Evolutionary conservation across 495 filamentous ascomycete species (phyloP), one percentile per base, ranked within the genome.

Genomic region (Tuber melanosporum): DNA sequence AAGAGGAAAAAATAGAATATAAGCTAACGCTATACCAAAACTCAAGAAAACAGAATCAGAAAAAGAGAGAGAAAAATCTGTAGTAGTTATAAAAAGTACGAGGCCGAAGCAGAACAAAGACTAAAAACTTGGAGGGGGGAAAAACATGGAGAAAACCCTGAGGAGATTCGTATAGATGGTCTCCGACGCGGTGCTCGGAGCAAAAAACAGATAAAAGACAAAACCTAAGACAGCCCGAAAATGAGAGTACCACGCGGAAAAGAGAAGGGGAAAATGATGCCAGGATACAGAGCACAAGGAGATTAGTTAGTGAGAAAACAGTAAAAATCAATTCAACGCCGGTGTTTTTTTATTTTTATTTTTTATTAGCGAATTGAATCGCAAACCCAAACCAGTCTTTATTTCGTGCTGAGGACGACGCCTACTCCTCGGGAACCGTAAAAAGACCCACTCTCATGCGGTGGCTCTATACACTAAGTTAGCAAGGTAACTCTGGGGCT

Each of bases 391-490:
- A 80, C 62, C 57, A 72, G 45, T 43, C 62, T 17, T 74, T 71
- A 62, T 47, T 52, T 36, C 73, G 19, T n/a, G 39, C 39, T 41
- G 19, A 49, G 39, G 47, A 74, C 32, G n/a, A 66, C 77, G 76
- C 79, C 73, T 82, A 81, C 73, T 82, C 80, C 74, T 82, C 81
- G 47, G 80, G 76, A 74, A 79, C 77, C 39, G 80, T 81, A 82
- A 92, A 91, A 70, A 92, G 83, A 36, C 89, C 89, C 76, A 92
- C 88, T 78, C 91, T 87, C 88, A 92, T 90, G 66, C 91, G 90
- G 84, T 92, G 91, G 83, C 88, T 91, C 91, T 92, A 82, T 43
- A 52, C 52, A 69, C 26, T n/a, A n/a, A 70, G 19, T 75, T 75
- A 82, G 80, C 26, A 82, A 77, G 72, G 26, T 41, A 57, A 49